Conservation (phyloP, 2,329 filamentous ascomycete genomes). For the Lachnum nothofagi region DNA sequence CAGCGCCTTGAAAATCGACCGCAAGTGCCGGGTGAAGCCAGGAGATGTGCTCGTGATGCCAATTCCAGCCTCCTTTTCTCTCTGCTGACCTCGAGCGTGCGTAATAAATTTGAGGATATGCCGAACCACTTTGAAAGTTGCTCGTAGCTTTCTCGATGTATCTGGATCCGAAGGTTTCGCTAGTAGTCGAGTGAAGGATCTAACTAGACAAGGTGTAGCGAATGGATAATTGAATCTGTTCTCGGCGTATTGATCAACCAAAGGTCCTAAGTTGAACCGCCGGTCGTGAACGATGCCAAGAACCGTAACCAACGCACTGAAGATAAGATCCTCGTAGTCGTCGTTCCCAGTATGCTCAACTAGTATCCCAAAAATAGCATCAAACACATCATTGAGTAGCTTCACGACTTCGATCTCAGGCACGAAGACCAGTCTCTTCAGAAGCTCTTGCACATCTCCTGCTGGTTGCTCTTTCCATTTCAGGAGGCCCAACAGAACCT, state of each 20-base stretch:
- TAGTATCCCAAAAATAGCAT: slow-evolving; percentile 84
- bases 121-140: slow-evolving; percentile 89
- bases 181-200: slow-evolving; percentile 79
- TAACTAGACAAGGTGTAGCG: slow-evolving; percentile 79
- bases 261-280: slow-evolving; percentile 81
- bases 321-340: slow-evolving; percentile 87
- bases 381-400: slow-evolving; percentile 80
- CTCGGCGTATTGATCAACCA: slow-evolving; percentile 89
- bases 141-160: slow-evolving; percentile 75
- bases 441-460: slow-evolving; percentile 64
- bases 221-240: slow-evolving; percentile 89
- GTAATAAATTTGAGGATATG: slow-evolving; percentile 94
- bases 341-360: slow-evolving; percentile 88
- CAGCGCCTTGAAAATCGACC: slow-evolving; percentile 82
- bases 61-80: slow-evolving; percentile 80
- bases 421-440: slow-evolving; percentile 85
- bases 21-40: slow-evolving; percentile 74
- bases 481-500: slow-evolving; percentile 74
- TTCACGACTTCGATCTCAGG: slow-evolving; percentile 98
- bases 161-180: slow-evolving; percentile 78
- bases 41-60: slow-evolving; percentile 71
- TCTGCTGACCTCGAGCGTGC: slow-evolving; percentile 79
- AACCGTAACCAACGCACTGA: slow-evolving; percentile 82
- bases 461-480: slow-evolving; percentile 77
- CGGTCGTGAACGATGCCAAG: slow-evolving; percentile 91